These are phyloP conservation scores for Chrysochromulina parva DNA, from an alignment of 78 protist genomes.

Conservation along the genomic window DNA sequence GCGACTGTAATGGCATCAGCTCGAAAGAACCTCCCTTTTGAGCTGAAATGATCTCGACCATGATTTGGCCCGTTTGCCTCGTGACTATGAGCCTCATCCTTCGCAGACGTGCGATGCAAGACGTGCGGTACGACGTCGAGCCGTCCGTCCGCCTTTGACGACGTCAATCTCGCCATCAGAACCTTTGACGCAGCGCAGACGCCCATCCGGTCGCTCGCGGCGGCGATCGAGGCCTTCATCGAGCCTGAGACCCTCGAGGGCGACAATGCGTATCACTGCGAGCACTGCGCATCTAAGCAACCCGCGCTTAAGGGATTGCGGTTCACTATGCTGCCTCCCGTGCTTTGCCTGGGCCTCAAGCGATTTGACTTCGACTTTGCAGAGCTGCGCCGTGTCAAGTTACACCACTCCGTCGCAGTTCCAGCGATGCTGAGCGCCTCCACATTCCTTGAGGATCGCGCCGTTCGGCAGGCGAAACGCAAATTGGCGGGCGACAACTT, in stretches of 20 bases:
- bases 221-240: neutral
- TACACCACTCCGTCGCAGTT: neutral
- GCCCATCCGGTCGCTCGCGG: neutral
- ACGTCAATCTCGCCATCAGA: slow-evolving; percentile 1
- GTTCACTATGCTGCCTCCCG: neutral
- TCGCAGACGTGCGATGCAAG: neutral
- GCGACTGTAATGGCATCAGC: neutral
- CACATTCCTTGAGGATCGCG: too few relatives aligned
- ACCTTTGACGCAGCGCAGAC: neutral
- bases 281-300: neutral
- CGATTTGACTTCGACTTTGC: slow-evolving; percentile 31
- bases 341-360: neutral
- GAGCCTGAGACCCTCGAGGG: neutral
- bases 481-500: too few relatives aligned
- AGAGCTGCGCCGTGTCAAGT: neutral
- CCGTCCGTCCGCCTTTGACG: neutral
- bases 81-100: too few relatives aligned
- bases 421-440: too few relatives aligned
- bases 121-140: neutral
- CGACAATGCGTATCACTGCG: slow-evolving; percentile 1
- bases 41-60: too few relatives aligned
- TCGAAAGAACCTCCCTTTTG: too few relatives aligned
- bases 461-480: too few relatives aligned
- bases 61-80: too few relatives aligned
- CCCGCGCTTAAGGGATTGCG: neutral